Conservation (phyloP, 345 rosid species). For the Eucalyptus cloeziana region DNA sequence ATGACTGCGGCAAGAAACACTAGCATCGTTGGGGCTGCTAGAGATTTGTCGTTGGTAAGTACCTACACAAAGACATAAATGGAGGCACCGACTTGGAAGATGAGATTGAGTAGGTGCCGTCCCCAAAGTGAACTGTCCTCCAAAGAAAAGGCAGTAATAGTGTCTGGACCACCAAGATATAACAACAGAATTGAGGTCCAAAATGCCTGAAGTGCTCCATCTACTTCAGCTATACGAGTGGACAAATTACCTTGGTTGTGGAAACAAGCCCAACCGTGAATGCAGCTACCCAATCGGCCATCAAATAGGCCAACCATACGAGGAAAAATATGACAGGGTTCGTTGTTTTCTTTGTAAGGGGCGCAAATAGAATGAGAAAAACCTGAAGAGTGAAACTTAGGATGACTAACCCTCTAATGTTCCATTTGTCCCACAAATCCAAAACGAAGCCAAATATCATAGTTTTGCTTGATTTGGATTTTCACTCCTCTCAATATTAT, state of each 20-base stretch:
- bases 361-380: neutral
- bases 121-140: neutral
- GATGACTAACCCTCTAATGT: fast-evolving
- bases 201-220: neutral
- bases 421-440: fast-evolving
- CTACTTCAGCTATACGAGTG: neutral
- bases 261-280: neutral
- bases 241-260: neutral
- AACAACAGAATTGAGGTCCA: neutral
- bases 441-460: neutral
- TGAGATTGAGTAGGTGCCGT: neutral
- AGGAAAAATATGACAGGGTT: fast-evolving
- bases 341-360: fast-evolving
- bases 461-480: neutral
- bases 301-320: neutral
- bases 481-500: neutral
- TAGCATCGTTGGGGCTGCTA: fast-evolving
- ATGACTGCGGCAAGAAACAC: neutral
- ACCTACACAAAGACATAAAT: neutral
- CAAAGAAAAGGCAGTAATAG: fast-evolving
- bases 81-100: neutral
- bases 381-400: fast-evolving
- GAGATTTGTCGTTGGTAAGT: fast-evolving
- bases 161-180: neutral
- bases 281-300: neutral